phyloP scores from a whole-genome alignment of 257 asterid species.

The Osmanthus fragrans region DNA sequence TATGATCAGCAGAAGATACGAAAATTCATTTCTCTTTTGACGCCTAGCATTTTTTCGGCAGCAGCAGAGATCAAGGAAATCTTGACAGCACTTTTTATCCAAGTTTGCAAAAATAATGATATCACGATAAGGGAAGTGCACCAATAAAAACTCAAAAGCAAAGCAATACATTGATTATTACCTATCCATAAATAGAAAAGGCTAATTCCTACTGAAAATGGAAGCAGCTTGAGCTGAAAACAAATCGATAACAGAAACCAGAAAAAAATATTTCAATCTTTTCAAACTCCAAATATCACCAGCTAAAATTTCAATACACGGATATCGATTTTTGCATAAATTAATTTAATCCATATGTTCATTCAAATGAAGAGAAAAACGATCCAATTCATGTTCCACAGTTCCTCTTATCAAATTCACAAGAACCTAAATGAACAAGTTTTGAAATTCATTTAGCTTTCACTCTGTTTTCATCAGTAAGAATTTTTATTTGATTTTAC shows the following conservation, averaged over 20 bases:
- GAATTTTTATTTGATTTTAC: neutral
- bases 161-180: neutral
- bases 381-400: neutral
- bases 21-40: too few species aligned
- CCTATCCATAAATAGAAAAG: neutral
- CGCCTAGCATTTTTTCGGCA: neutral
- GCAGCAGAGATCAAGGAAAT: neutral
- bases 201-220: neutral
- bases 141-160: neutral
- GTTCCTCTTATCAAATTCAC: neutral
- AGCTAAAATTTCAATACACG: neutral
- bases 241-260: neutral
- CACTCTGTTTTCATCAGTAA: neutral
- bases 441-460: neutral
- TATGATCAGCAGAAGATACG: neutral
- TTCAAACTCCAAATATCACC: neutral
- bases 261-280: neutral
- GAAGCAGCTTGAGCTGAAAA: neutral
- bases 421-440: neutral
- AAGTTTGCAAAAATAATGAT: neutral
- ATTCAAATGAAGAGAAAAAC: neutral
- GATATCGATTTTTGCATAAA: neutral
- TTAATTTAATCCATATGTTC: neutral
- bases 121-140: neutral
- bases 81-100: neutral